Evolutionary conservation across 306 rosid genomes (phyloP).

Genomic region (Gillenia trifoliata): DNA sequence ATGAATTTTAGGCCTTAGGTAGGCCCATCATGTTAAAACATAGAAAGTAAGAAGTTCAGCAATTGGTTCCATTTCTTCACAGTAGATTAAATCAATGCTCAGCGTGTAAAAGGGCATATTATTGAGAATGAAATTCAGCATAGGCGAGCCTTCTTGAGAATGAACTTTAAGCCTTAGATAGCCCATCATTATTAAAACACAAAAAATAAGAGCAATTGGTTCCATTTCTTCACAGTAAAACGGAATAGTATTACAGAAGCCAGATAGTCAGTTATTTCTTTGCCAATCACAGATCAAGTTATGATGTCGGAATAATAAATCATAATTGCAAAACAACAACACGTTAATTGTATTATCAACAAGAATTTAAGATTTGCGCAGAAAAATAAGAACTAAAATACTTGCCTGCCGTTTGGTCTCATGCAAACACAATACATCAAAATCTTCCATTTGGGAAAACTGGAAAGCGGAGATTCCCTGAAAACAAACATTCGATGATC

Average conservation of each 20-base stretch:
- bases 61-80: no score
- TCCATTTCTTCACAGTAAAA: no score
- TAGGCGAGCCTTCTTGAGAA: not conserved
- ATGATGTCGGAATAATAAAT: not conserved
- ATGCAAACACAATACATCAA: constrained; percentile 84
- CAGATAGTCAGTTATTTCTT: not conserved
- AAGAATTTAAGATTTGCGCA: not conserved
- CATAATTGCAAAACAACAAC: not conserved
- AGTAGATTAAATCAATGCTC: no score
- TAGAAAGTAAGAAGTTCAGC: no score
- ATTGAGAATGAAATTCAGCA: no score
- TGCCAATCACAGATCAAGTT: not conserved
- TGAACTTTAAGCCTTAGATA: not conserved
- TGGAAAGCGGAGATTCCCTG: constrained; percentile 68
- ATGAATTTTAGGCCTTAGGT: no score
- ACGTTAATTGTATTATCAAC: not conserved
- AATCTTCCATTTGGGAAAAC: constrained; percentile 79
- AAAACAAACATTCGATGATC: no score
- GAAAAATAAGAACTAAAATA: not conserved
- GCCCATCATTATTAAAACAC: not conserved
- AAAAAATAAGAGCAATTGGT: not conserved
- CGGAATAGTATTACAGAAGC: not conserved
- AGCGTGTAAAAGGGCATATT: no score
- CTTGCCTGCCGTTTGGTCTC: constrained; percentile 94
- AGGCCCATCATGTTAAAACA: no score